Base-by-base conservation (phyloP, 2,329 filamentous ascomycete species). In the Didymella exigua region DNA sequence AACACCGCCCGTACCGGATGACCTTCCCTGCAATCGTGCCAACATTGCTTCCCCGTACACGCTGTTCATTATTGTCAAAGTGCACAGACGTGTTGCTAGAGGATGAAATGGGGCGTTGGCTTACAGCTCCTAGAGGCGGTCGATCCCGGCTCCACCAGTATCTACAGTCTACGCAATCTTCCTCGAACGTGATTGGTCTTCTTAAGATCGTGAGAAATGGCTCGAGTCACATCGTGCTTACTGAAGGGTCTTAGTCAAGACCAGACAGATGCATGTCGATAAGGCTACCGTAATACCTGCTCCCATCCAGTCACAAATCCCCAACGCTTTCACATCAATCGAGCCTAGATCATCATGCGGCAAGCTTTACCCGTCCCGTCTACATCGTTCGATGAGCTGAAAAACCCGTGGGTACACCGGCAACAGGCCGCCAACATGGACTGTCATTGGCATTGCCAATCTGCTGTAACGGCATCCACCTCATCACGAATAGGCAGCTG, bases 231-330 rank as follows among this genome's bases (percentile, higher is more conserved):
- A 29, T 68, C 64, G 63, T 59, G 61, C 59, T 74, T 70, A 75
- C 66, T 59, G 62, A 69, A 66, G 44, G 53, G 46, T 56, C 65
- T 74, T 74, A 73, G 72, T 74, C 69, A 75, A 68, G 43, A 54
- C 37, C 24, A 45, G 29, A 40, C 16, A 30, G 46, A 66, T 63
- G 68, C 68, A 66, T 29, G 59, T 62, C 53, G 72, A 75, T 75
- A 75, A 75, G 69, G 45, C 63, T 62, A 67, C 61, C 54, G 58
- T 59, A 56, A 47, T 53, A 56, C 23, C 52, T 23, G 11, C 37
- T 53, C 49, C 49, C 52, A 61, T 57, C 57, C 57, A 59, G 45
- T 65, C 58, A 59, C 54, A 52, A 46, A 48, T 30, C 41, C 45
- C 48, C 30, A 43, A 61, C 43, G 23, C 45, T 56, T 58, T 54